Evolutionary conservation across 2,329 filamentous ascomycete species (phyloP), one percentile per base, ranked within the genome.

Genomic region (Microthyrium microscopicum): DNA sequence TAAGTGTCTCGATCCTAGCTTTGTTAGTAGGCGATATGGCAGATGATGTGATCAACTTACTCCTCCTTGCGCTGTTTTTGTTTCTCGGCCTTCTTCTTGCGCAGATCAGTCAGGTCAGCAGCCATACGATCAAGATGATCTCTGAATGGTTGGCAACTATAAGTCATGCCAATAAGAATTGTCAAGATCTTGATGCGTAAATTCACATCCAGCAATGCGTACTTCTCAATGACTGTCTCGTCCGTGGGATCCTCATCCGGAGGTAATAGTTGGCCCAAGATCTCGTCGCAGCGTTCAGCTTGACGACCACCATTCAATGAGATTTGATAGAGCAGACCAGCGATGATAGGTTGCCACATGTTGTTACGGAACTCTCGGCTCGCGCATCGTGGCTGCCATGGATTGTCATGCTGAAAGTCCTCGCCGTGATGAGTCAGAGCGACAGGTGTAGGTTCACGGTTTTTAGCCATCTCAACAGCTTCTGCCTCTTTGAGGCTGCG

Each of bases 81-180:
- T 56, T 74, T 78, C 42, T 92, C 82, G 40, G 94, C 93, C 60
- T 93, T 94, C 51, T 91, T 80, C 55, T 98, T 98, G 31, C 89
- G 76, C 48, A 91, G 83, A 35, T 75, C 73, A 2, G 89, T 98
- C 85, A 95, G 94, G 34, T 83, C 80, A 48, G 87, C 81, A 42
- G 79, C 83, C 56, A 85, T 92, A 41, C 87, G 77, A 44, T 93
- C 83, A 64, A 98, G 78, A 50, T 91, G 92, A 12, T 73, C 76
- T 34, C 87, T 76, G 43, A 95, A 70, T 2, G 79, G 75, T 50
- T 83, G 85, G 0, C 89, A 94, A 47, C 84, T 77, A 36, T 85
- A 67, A 2, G 81, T 85, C 39, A 95, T 63, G 62, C 87, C 75
- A 51, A 82, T 83, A 36, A 94, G 70, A 22, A 91, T 77, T 50